Evolutionary conservation across 805 yeast genomes (phyloP).

Genomic region (Yamadazyma sp.): DNA sequence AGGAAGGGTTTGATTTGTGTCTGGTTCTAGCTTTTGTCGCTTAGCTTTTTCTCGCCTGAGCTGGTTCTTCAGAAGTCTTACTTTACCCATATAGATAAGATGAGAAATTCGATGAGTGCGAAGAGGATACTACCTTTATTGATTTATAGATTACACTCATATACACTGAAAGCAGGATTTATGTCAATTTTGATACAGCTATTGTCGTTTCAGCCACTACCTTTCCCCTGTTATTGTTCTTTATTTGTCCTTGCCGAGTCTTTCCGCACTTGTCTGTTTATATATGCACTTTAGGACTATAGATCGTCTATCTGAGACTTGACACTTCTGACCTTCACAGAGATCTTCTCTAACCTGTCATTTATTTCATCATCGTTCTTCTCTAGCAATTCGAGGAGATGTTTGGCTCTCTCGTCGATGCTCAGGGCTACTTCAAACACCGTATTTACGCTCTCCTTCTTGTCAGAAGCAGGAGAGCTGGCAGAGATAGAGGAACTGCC

Average conservation of each 20-base stretch:
- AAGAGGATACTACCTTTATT: background rate
- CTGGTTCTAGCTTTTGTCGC: slow-evolving; percentile 31
- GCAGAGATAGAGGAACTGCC: no score
- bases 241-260: no score
- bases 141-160: no score
- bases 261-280: no score
- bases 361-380: slow-evolving; percentile 29
- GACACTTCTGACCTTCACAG: slow-evolving; percentile 11
- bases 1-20: no score
- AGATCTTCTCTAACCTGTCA: slow-evolving; percentile 24
- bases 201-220: no score
- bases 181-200: no score
- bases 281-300: no score
- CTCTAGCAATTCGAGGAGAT: slow-evolving; percentile 23
- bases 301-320: slow-evolving; percentile 7
- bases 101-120: slow-evolving; percentile 1
- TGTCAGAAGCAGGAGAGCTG: background rate
- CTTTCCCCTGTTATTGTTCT: no score
- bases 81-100: slow-evolving; percentile 22
- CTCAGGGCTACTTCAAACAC: slow-evolving; percentile 36
- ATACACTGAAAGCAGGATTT: no score
- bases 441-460: slow-evolving; percentile 16
- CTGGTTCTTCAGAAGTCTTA: slow-evolving; percentile 50
- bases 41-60: slow-evolving; percentile 49
- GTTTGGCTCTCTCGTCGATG: slow-evolving; percentile 27